A percentile compares a stretch with the other conserved stretches of the same genome.
Evolutionary conservation across 1,284 basidiomycete species (phyloP).

Genomic region (Stygiomarasmius scandens): DNA sequence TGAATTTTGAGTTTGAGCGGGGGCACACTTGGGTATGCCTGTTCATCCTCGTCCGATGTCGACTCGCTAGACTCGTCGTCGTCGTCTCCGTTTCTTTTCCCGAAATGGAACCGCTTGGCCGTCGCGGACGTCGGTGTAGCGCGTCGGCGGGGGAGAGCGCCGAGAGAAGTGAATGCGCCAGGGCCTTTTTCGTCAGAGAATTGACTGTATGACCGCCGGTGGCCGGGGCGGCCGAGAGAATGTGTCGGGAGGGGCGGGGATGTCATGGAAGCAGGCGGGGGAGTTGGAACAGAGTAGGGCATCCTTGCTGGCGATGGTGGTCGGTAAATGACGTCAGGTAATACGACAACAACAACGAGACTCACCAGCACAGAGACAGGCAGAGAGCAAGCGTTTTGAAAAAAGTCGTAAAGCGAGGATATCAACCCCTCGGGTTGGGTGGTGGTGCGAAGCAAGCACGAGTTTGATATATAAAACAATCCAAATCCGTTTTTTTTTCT

Average conservation of each 20-base stretch:
- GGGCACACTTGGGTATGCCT: background rate
- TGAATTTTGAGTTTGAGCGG: conserved; percentile 18
- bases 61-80: conserved; percentile 7
- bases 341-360: background rate
- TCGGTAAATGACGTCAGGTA: background rate
- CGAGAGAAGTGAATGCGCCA: conserved; percentile 56
- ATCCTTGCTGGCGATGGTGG: conserved; percentile 15
- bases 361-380: background rate
- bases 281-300: conserved; percentile 29
- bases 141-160: conserved; percentile 49
- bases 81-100: background rate
- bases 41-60: background rate
- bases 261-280: conserved; percentile 16
- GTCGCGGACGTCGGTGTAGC: conserved; percentile 17
- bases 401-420: no score
- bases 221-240: conserved; percentile 36
- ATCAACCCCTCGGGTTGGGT: no score
- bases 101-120: conserved; percentile 9
- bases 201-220: conserved; percentile 37
- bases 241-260: conserved; percentile 25
- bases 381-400: background rate
- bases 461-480: no score
- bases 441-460: no score
- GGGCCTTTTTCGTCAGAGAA: conserved; percentile 50
- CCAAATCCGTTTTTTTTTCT: no score